Evolutionary conservation across 2,329 filamentous ascomycete genomes (phyloP).

Genomic region (Didymella glomerata): DNA sequence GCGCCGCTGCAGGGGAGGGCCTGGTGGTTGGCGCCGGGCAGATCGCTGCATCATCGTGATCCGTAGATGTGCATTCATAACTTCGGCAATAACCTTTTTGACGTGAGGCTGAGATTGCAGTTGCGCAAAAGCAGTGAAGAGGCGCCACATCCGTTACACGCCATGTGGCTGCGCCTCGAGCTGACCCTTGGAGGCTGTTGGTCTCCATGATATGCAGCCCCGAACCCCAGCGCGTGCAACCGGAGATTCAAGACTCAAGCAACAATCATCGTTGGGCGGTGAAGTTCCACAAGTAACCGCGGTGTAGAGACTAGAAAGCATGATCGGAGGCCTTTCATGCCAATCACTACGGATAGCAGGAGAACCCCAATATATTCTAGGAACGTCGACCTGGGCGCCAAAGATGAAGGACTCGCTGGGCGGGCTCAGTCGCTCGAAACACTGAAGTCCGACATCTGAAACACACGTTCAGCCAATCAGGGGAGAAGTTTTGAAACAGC

Average conservation of each 20-base stretch:
- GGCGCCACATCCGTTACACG: neutral
- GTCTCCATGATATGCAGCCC: slow-evolving; percentile 4
- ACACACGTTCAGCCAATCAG: slow-evolving; percentile 23
- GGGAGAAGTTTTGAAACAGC: slow-evolving; percentile 12
- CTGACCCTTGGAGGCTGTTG: neutral
- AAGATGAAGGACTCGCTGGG: slow-evolving; percentile 24
- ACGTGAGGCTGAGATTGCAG: slow-evolving; percentile 9
- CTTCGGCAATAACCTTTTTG: neutral
- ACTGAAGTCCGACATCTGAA: slow-evolving; percentile 27
- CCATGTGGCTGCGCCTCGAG: slow-evolving; percentile 5
- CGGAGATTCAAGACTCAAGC: slow-evolving; percentile 1
- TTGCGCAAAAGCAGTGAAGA: slow-evolving; percentile 8
- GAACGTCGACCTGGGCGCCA: slow-evolving; percentile 16
- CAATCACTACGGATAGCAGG: slow-evolving; percentile 5
- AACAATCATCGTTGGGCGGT: neutral
- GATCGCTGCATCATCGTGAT: slow-evolving; percentile 13
- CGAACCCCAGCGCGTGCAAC: slow-evolving; percentile 8
- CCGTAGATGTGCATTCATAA: slow-evolving; percentile 11
- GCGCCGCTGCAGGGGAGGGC: slow-evolving; percentile 14
- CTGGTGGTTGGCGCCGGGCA: slow-evolving; percentile 17
- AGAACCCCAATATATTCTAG: slow-evolving; percentile 13
- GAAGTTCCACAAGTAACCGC: slow-evolving; percentile 9
- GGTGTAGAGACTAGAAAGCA: slow-evolving; percentile 2
- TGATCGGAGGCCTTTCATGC: slow-evolving; percentile 4
- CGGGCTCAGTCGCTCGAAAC: slow-evolving; percentile 20